These are phyloP conservation scores for Crithidia brevicula DNA, from an alignment of 208 protist genomes.

Conservation along the genomic window DNA sequence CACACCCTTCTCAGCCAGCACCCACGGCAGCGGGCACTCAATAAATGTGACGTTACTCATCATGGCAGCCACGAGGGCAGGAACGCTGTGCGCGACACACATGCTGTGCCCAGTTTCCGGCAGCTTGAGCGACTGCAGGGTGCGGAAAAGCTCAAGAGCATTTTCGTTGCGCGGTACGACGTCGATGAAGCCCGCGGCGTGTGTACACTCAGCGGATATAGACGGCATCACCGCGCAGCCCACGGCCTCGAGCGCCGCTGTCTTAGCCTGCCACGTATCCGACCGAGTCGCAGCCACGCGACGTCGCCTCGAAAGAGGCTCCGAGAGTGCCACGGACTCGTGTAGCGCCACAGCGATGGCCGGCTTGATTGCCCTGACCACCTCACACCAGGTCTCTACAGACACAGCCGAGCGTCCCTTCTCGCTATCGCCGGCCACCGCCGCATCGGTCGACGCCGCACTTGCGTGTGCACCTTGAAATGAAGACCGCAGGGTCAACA, in stretches of 20 bases:
- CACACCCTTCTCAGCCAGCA: constrained; percentile 77
- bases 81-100: constrained; percentile 49
- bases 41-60: constrained; percentile 53
- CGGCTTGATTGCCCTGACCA: constrained; percentile 57
- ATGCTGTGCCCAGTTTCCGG: constrained; percentile 27
- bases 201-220: constrained; percentile 25
- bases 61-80: constrained; percentile 52
- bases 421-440: constrained; percentile 64
- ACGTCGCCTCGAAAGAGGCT: constrained; percentile 44
- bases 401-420: constrained; percentile 61
- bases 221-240: constrained; percentile 31
- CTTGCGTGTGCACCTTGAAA: constrained; percentile 70
- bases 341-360: constrained; percentile 51
- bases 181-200: constrained; percentile 33
- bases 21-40: constrained; percentile 76
- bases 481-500: constrained; percentile 66
- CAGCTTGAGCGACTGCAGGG: constrained; percentile 36
- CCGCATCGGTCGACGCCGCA: constrained; percentile 48
- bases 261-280: constrained; percentile 41
- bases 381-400: constrained; percentile 55
- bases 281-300: constrained; percentile 43
- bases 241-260: constrained; percentile 22
- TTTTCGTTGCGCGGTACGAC: constrained; percentile 46
- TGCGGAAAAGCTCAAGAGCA: constrained; percentile 34
- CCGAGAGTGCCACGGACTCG: constrained; percentile 59